phyloP scores from a whole-genome alignment of 1,139 yeast genomes.

The Taphrina communis region DNA sequence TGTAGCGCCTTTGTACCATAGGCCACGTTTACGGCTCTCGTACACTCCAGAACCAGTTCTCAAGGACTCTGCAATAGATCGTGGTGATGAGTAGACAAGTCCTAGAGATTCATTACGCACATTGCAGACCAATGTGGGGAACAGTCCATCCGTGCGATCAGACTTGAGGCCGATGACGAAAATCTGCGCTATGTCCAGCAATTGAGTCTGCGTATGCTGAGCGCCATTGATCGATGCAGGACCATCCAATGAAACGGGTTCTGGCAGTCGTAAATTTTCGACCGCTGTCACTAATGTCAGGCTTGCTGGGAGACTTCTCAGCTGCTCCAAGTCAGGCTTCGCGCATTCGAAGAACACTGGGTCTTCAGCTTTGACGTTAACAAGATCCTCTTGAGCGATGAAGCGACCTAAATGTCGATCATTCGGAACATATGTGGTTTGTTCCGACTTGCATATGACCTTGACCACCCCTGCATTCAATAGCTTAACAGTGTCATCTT shows the following conservation, averaged over 20 bases:
- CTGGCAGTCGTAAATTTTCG: constrained; percentile 25
- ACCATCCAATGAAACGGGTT: background rate
- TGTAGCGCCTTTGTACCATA: constrained; percentile 96
- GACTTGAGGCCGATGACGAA: constrained; percentile 54
- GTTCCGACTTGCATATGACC: constrained; percentile 19
- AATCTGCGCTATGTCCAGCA: constrained; percentile 16
- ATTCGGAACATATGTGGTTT: constrained; percentile 11
- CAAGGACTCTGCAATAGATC: constrained; percentile 81
- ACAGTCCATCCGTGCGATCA: constrained; percentile 86
- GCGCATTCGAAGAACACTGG: constrained; percentile 12
- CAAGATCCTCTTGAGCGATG: constrained; percentile 5
- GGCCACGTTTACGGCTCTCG: constrained; percentile 84
- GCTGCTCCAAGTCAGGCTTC: background rate
- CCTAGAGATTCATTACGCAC: constrained; percentile 73
- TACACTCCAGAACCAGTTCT: constrained; percentile 86
- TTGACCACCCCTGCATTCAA: constrained; percentile 28
- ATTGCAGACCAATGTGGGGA: constrained; percentile 82
- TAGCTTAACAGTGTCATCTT: constrained; percentile 2
- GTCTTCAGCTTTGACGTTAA: constrained; percentile 9
- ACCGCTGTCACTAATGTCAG: constrained; percentile 31
- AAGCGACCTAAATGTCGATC: constrained; percentile 12
- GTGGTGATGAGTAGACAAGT: constrained; percentile 84
- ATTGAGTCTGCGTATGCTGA: background rate
- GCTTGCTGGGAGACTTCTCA: constrained; percentile 19
- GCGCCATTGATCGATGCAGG: constrained; percentile 13